A percentile compares a stretch with the other conserved stretches of the same genome.
Conservation (phyloP, 768 basidiomycete genomes). For the Mycena vitilis region DNA sequence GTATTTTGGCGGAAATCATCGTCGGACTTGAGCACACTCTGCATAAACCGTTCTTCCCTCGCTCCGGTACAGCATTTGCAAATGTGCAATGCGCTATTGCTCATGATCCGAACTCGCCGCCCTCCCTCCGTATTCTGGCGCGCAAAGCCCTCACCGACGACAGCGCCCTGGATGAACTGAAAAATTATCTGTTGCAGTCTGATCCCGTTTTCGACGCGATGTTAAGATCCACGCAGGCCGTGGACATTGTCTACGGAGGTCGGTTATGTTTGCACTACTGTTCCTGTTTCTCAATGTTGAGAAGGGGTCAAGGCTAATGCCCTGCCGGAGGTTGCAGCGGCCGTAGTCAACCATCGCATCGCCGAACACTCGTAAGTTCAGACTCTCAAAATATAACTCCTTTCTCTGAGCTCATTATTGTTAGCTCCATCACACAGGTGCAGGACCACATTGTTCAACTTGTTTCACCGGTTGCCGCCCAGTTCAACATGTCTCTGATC, state of each 20-base stretch:
- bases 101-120: slow-evolving; percentile 47
- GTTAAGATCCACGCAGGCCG: slow-evolving; percentile 67
- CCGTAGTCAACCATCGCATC: slow-evolving; percentile 62
- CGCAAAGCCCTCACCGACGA: slow-evolving; percentile 48
- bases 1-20: slow-evolving; percentile 65
- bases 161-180: slow-evolving; percentile 52
- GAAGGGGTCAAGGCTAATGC: slow-evolving; percentile 61
- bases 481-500: slow-evolving; percentile 50
- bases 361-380: slow-evolving; percentile 50
- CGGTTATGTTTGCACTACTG: background rate
- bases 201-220: slow-evolving; percentile 41
- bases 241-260: slow-evolving; percentile 57
- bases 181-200: slow-evolving; percentile 44
- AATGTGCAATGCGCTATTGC: slow-evolving; percentile 53
- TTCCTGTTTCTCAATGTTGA: background rate
- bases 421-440: slow-evolving; percentile 47
- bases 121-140: slow-evolving; percentile 45
- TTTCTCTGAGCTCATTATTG: background rate
- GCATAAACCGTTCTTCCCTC: slow-evolving; percentile 51
- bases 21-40: slow-evolving; percentile 55
- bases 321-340: slow-evolving; percentile 62
- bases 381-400: background rate
- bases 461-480: slow-evolving; percentile 46
- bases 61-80: slow-evolving; percentile 43
- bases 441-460: slow-evolving; percentile 43